Evolutionary conservation across 345 rosid species (phyloP).

Genomic region (Angophora floribunda): DNA sequence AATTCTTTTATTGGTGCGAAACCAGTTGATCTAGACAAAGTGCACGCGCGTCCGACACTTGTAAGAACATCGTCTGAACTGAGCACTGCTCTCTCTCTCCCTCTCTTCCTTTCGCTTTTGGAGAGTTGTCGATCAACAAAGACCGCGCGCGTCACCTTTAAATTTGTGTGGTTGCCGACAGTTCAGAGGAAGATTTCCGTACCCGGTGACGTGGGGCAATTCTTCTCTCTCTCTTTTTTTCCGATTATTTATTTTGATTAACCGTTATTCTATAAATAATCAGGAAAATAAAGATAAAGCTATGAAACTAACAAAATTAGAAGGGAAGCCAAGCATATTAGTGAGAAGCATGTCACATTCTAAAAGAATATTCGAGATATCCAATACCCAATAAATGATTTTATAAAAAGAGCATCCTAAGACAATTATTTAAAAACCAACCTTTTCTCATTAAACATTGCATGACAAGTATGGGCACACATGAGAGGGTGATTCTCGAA

Average conservation of each 20-base stretch:
- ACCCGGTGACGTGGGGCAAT: background rate
- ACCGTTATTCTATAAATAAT: background rate
- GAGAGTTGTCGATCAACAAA: background rate
- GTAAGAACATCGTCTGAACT: background rate
- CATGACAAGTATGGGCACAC: too few species aligned
- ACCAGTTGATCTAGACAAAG: background rate
- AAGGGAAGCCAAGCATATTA: background rate
- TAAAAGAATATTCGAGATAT: background rate
- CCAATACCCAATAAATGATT: background rate
- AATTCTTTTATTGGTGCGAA: background rate
- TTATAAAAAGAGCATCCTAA: background rate
- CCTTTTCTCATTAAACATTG: too few species aligned
- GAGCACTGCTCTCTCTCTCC: background rate
- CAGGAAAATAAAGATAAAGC: background rate
- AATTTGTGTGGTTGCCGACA: background rate
- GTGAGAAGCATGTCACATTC: background rate
- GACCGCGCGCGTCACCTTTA: background rate
- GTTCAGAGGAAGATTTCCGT: too few species aligned
- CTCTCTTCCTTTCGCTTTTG: background rate
- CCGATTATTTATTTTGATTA: background rate
- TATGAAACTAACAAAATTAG: background rate
- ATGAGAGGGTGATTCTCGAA: background rate
- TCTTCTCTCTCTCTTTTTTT: background rate
- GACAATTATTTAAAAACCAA: too few species aligned
- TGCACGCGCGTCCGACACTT: fast-evolving